Evolutionary conservation across 495 filamentous ascomycete species (phyloP), one percentile per base, ranked within the genome.

Genomic region (Trichodelitschia bisporula): DNA sequence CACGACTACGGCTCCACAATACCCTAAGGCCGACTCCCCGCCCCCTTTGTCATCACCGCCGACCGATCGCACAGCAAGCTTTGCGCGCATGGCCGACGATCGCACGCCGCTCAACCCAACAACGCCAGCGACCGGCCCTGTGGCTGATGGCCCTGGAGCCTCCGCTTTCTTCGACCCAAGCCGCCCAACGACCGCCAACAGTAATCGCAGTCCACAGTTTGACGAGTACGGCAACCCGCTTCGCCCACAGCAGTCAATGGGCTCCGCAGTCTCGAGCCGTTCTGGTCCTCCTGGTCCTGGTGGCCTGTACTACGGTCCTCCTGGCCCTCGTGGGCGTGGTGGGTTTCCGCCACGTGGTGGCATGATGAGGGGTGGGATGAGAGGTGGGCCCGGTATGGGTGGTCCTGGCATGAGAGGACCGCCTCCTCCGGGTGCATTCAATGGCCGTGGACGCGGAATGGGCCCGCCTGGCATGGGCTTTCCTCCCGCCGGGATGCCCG

Each of bases 91-190:
- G n/a, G n/a, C n/a, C 10, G 86, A 93, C 29, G 86, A 93, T 45
- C 61, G 68, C 18, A 69, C 74, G n/a, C 80, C 80, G 0, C 50
- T 95, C 16, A 92, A 84, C 19, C 56, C 66, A 15, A 34, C 11
- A 13, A 36, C 23, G 25, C 15, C 15, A 15, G 11, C 16, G 25
- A 14, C 15, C 27, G 27, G 15, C 15, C 6, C 15, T 6, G 27
- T 13, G 27, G 15, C 15, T n/a, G n/a, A n/a, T n/a, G n/a, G n/a
- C n/a, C n/a, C n/a, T n/a, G n/a, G n/a, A n/a, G n/a, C n/a, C n/a
- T n/a, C n/a, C n/a, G n/a, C n/a, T n/a, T n/a, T n/a, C n/a, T n/a
- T n/a, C n/a, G n/a, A n/a, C n/a, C n/a, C n/a, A n/a, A n/a, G n/a
- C n/a, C n/a, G n/a, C n/a, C n/a, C n/a, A n/a, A n/a, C n/a, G n/a